Base-by-base conservation (phyloP, 129 eudicot genomes). In the Flaveria ramosissima region DNA sequence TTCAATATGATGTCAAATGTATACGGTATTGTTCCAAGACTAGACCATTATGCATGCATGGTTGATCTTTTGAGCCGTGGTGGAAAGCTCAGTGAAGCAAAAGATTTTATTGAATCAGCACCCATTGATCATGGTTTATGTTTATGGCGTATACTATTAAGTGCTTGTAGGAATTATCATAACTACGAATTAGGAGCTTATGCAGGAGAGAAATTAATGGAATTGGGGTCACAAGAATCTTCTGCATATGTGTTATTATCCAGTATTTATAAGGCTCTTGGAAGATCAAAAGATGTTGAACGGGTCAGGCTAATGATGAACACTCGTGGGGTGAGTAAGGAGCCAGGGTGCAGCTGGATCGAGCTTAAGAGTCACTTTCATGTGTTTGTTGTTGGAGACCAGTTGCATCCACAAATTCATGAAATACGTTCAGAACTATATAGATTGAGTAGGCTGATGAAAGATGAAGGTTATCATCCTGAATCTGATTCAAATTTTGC, bases 271-370 rank as follows among this genome's bases (percentile, higher is more conserved):
- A 77, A 83, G 41, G 98, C 89, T 14, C 68, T 92, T 43, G 96
- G 92, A 30, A 92, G 83, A 84, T 41, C 63, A 60, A 78, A 83
- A 55, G 98, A 90, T 76, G 95, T 86, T 50, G 86, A 79, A 73
- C 80, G 95, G 41, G 95, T 92, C 3, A 82, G 91, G 67, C 71
- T 80, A 75, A 73, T 88, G 71, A 92, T 92, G 98, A 92, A 30
- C 42, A 45, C 55, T 30, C 83, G 96, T 80, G 88, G 90, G 70
- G 86, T 90, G 57, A 86, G 82, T 27, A 93, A 93, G 80, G 98
- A 93, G 83, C 98, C 98, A 7, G 96, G 96, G 12, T 88, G 90
- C 73, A 90, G 96, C 76, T 88, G 98, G 98, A 88, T 93, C 12
- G 96, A 93, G 82, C 82, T 93, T 47, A 86, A 85, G 83, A 93